These are phyloP conservation scores for Dryas integrifolia DNA, from an alignment of 331 rosid species.

Conservation along the genomic window DNA sequence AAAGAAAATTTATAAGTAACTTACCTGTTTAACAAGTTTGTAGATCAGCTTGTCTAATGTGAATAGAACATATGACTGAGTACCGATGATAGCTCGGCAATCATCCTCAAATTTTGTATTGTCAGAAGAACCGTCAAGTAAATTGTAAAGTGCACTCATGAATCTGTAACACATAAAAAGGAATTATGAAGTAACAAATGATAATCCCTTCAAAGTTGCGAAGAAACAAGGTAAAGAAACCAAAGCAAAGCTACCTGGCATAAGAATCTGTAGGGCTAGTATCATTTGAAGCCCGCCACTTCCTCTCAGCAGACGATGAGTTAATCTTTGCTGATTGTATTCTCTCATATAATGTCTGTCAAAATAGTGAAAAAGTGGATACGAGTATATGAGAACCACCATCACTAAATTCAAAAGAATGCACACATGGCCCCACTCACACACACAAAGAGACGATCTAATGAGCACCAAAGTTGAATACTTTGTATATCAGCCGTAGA, in stretches of 20 bases:
- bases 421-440: no score
- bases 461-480: neutral
- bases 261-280: slow-evolving; percentile 62
- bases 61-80: slow-evolving; percentile 87
- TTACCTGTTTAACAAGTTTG: slow-evolving; percentile 94
- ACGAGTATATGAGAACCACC: neutral
- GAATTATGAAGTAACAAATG: slow-evolving; percentile 17
- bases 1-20: neutral
- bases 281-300: slow-evolving; percentile 81
- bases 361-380: slow-evolving; percentile 22
- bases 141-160: slow-evolving; percentile 90
- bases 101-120: slow-evolving; percentile 98
- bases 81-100: slow-evolving; percentile 96
- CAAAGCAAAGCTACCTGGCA: slow-evolving; percentile 57
- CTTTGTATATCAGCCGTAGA: slow-evolving; percentile 5
- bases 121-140: slow-evolving; percentile 95
- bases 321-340: slow-evolving; percentile 85
- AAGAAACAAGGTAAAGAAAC: slow-evolving; percentile 8
- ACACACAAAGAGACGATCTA: neutral
- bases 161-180: slow-evolving; percentile 51
- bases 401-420: neutral
- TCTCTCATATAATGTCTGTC: slow-evolving; percentile 93
- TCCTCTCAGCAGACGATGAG: slow-evolving; percentile 85
- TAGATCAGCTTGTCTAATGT: slow-evolving; percentile 96
- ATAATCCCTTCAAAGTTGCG: slow-evolving; percentile 21